Evolutionary conservation across 148 eudicot species (phyloP).

Genomic region (Rhododendron williamsianum): DNA sequence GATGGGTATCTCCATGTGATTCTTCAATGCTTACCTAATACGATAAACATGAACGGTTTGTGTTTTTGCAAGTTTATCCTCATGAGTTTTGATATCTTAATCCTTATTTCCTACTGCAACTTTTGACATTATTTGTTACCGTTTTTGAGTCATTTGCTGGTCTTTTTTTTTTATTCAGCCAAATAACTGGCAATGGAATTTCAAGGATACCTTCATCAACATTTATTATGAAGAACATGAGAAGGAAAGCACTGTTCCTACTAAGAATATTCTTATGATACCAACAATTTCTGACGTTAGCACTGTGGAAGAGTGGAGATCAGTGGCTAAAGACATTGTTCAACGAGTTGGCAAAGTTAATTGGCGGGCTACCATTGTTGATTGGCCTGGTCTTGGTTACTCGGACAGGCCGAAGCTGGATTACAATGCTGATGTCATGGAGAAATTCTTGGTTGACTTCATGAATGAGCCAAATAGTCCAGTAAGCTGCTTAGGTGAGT

Average conservation of each 20-base stretch:
- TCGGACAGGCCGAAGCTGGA: conserved; percentile 88
- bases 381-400: conserved; percentile 97
- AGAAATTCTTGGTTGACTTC: conserved; percentile 81
- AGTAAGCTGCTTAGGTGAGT: conserved; percentile 43
- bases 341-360: conserved; percentile 35
- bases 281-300: conserved; percentile 98
- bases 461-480: conserved; percentile 64
- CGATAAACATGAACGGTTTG: not conserved
- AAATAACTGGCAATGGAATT: conserved; percentile 75
- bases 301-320: conserved; percentile 90
- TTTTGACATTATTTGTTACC: not conserved
- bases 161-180: conserved; percentile 24
- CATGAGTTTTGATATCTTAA: too few species aligned
- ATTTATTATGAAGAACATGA: conserved; percentile 67
- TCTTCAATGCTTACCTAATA: not conserved
- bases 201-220: conserved; percentile 47
- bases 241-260: conserved; percentile 41
- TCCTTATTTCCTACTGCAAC: not conserved
- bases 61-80: not conserved
- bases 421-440: conserved; percentile 88
- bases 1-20: not conserved
- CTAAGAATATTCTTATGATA: conserved; percentile 66
- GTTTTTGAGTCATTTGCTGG: not conserved
- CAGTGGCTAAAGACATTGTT: conserved; percentile 65
- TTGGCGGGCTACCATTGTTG: conserved; percentile 71